Evolutionary conservation across 352 stramenopile genomes (phyloP), one percentile per base, ranked within the genome.

Genomic region (Phytopythium cucurbitacearum): DNA sequence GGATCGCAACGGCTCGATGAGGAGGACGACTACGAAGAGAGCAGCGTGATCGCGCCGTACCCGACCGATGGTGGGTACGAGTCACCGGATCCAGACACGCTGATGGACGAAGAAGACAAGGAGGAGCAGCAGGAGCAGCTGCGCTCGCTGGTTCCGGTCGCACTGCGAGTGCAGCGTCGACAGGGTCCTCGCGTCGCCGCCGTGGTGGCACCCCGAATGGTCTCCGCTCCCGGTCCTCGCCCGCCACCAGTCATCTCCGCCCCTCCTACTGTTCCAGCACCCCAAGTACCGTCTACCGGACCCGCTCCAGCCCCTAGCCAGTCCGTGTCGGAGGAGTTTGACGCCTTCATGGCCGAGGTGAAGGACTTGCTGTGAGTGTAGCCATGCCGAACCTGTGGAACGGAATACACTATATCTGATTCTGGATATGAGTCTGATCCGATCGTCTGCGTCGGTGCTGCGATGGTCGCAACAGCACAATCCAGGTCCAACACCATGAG

Each of bases 281-380:
- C 45, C 10, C 51, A 7, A 1, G 12, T 7, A 39, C 45, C 58
- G 33, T 40, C 53, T 36, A 53, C 11, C 9, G 42, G 33, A n/a
- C 1, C 7, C 35, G 41, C 34, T 5, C 28, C 5, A 45, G 37
- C 5, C 33, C 28, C 41, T 35, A 32, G 42, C 4, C 51, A 12
- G 1, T 80, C 74, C 3, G 66, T 75, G 7, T 80, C 76, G 0
- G 80, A 70, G 34, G 73, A 87, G 45, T 87, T 84, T 36, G 76
- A 88, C 38, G 62, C 70, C 13, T 90, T 90, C 63, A 87, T 90
- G 67, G 67, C 85, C n/a, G 76, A 90, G 48, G 74, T 87, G 48
- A 73, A 83, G 35, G 65, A 62, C 8, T 32, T 74, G 47, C 42
- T 77, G 15, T 57, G 43, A 51, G 38, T 5, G 33, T 42, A 15